phyloP scores from a whole-genome alignment of 352 stramenopile species.

The Phytophthora parvispora region DNA sequence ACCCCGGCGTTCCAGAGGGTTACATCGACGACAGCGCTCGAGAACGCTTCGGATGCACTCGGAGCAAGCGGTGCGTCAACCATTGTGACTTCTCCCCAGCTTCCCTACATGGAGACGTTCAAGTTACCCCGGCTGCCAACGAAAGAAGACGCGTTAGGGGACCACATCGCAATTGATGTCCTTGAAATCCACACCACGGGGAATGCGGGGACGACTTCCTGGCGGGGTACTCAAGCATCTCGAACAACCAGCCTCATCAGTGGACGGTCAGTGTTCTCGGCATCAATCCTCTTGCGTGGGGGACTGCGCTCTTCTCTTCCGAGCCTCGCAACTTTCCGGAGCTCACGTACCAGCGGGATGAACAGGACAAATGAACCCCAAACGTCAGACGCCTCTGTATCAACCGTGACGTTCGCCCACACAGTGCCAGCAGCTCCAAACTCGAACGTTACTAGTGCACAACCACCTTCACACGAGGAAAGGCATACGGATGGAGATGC shows the following conservation, averaged over 20 bases:
- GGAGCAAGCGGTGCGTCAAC: slow-evolving; percentile 19
- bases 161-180: slow-evolving; percentile 16
- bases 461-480: neutral
- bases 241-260: slow-evolving; percentile 21
- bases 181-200: neutral
- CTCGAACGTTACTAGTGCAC: neutral
- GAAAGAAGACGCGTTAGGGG: neutral
- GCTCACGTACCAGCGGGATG: slow-evolving; percentile 6
- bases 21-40: slow-evolving; percentile 19
- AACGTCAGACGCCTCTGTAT: slow-evolving; percentile 8
- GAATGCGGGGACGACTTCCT: neutral
- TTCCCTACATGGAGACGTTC: slow-evolving; percentile 24
- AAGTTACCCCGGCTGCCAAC: slow-evolving; percentile 18
- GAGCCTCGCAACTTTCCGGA: slow-evolving; percentile 7
- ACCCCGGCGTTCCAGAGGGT: slow-evolving; percentile 25
- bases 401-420: neutral
- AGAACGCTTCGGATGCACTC: slow-evolving; percentile 9
- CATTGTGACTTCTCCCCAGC: slow-evolving; percentile 14
- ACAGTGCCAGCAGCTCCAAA: neutral
- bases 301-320: slow-evolving; percentile 17
- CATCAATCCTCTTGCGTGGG: slow-evolving; percentile 17
- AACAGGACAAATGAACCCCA: neutral
- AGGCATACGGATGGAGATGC: slow-evolving; percentile 4
- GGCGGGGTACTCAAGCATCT: slow-evolving; percentile 1
- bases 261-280: slow-evolving; percentile 28